These are phyloP conservation scores for Arthroderma sp. DNA, from an alignment of 2,329 filamentous ascomycete genomes.

Conservation along the genomic window DNA sequence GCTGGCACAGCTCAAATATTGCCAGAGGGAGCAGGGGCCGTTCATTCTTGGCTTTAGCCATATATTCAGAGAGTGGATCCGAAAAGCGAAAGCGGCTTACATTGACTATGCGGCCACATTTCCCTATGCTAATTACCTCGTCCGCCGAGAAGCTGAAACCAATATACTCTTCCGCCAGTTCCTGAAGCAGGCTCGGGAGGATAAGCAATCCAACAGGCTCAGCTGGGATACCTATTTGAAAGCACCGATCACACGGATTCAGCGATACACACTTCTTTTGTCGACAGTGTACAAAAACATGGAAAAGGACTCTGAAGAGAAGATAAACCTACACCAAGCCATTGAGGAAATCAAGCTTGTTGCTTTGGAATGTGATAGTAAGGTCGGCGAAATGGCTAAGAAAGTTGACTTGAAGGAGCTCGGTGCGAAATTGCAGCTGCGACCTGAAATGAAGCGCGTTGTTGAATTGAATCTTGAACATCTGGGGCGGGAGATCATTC, in stretches of 20 bases:
- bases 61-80: conserved; percentile 95
- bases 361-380: conserved; percentile 78
- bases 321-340: conserved; percentile 65
- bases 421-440: conserved; percentile 65
- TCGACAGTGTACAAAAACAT: conserved; percentile 75
- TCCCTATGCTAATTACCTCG: conserved; percentile 66
- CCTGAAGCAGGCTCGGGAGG: conserved; percentile 62
- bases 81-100: conserved; percentile 79
- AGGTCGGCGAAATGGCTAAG: conserved; percentile 83
- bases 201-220: conserved; percentile 68
- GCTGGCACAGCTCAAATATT: conserved; percentile 85
- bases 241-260: conserved; percentile 78
- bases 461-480: conserved; percentile 85
- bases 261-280: conserved; percentile 76
- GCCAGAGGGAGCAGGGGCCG: conserved; percentile 90
- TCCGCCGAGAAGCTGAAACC: conserved; percentile 69
- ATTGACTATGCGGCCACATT: conserved; percentile 85
- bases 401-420: conserved; percentile 82
- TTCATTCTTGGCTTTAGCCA: conserved; percentile 92
- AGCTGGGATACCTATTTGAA: conserved; percentile 94
- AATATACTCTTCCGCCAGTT: conserved; percentile 83
- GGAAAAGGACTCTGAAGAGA: conserved; percentile 74
- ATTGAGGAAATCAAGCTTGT: conserved; percentile 86
- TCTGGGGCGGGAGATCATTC: conserved; percentile 79
- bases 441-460: conserved; percentile 70